Evolutionary conservation across 1,284 basidiomycete genomes (phyloP), one percentile per base, ranked within the genome.

Genomic region (Coriolopsis trogii): DNA sequence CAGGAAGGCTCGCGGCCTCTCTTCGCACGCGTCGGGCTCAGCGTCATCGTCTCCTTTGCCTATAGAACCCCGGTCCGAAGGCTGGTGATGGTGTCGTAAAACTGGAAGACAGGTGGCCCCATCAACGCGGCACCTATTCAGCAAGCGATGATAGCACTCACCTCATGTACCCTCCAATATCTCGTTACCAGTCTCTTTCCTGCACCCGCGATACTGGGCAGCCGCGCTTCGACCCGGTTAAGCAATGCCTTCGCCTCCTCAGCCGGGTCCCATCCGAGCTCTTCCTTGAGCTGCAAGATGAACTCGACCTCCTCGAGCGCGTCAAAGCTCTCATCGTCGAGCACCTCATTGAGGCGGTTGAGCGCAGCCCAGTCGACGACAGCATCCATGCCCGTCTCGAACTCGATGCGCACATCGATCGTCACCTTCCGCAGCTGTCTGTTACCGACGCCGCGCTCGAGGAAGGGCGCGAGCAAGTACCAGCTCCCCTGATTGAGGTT

Each of bases 281-380:
- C 24, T 28, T 46, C 41, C 16, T 18, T 36, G 23, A 41, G 46
- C 24, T 40, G 44, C 29, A 55, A 4, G 15, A 50, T 23, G 33
- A 56, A 33, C 26, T 45, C 46, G 37, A 56, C 40, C 33, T 23
- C 33, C 31, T 28, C 16, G 40, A 56, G 24, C 13, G 26, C 36
- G 18, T 30, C 42, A 23, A 51, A 56, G 28, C 39, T 45, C 8
- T 18, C 36, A 6, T 51, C 49, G 24, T 56, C 54, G 26, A 56
- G 37, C 21, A 25, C 37, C 4, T 56, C 49, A 34, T 56, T 51
- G 13, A 56, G n/a, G 6, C 33, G 23, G n/a, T 38, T 41, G 18
- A 55, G 40, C 20, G 24, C 41, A 9, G 28, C 13, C 53, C 49
- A 56, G 30, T 49, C 46, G 21, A 55, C 28, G 18, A 42, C 49